Percentiles rank a stretch among this genome's conserved stretches.
These are phyloP conservation scores for Phylloporus sp. DNA, from an alignment of 768 basidiomycete genomes.

Conservation along the genomic window DNA sequence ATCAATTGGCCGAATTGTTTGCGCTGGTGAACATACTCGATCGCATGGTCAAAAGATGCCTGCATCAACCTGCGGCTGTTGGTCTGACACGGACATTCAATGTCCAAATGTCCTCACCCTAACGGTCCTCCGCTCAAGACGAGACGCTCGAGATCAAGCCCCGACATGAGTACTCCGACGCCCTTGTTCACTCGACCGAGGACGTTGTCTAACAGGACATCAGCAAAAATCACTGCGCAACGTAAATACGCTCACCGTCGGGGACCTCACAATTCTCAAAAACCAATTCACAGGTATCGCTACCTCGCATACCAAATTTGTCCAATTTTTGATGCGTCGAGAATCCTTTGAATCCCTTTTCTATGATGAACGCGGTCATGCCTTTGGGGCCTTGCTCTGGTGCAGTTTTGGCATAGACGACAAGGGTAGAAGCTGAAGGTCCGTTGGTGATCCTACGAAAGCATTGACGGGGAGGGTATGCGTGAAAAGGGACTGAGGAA, in stretches of 20 bases:
- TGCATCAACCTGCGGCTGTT: constrained; percentile 68
- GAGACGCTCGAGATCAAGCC: constrained; percentile 85
- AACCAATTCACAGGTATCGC: constrained; percentile 89
- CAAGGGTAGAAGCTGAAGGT: constrained; percentile 81
- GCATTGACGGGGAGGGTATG: neutral
- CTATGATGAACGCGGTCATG: constrained; percentile 89
- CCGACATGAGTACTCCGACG: constrained; percentile 88
- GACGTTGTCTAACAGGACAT: constrained; percentile 58
- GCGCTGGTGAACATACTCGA: constrained; percentile 89
- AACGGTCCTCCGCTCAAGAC: constrained; percentile 91
- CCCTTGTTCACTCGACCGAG: constrained; percentile 78
- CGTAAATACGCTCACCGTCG: constrained; percentile 49
- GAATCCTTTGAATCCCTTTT: constrained; percentile 77
- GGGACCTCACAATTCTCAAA: constrained; percentile 91
- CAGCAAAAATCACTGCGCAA: neutral
- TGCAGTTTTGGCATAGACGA: constrained; percentile 89
- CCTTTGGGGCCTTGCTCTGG: constrained; percentile 78
- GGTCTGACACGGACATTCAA: constrained; percentile 1
- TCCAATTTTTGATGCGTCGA: constrained; percentile 88
- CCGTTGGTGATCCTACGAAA: constrained; percentile 89
- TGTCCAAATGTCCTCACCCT: constrained; percentile 46
- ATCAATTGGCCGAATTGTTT: constrained; percentile 87
- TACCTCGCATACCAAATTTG: constrained; percentile 95
- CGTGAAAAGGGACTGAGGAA: neutral
- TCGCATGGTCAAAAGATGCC: constrained; percentile 82